phyloP scores from a whole-genome alignment of 495 filamentous ascomycete genomes.

The Tirmania nivea region DNA sequence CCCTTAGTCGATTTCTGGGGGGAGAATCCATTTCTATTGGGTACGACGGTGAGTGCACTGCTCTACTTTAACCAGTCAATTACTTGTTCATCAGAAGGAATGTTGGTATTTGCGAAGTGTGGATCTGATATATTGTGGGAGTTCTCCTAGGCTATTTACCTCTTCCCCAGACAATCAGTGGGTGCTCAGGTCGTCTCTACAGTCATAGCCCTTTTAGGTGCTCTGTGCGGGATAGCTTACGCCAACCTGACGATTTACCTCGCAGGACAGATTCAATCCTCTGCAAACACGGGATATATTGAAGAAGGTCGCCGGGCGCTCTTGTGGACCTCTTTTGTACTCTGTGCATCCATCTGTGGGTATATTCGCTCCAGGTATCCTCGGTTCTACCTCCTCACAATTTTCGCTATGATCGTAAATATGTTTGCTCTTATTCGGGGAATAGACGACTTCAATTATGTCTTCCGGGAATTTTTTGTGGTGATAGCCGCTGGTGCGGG shows the following conservation, averaged over 20 bases:
- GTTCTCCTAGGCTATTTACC: slow-evolving; percentile 14
- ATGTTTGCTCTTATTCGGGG: slow-evolving; percentile 18
- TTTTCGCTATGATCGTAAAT: slow-evolving; percentile 17
- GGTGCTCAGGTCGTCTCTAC: slow-evolving; percentile 15
- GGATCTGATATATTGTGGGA: too few species aligned
- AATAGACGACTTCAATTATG: slow-evolving; percentile 7
- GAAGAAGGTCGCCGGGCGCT: slow-evolving; percentile 6
- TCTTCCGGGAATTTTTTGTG: slow-evolving; percentile 14
- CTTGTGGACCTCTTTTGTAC: slow-evolving; percentile 10
- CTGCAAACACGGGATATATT: not conserved
- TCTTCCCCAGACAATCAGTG: slow-evolving; percentile 15
- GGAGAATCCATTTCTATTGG: slow-evolving; percentile 15
- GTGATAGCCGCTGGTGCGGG: slow-evolving; percentile 14
- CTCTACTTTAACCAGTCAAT: too few species aligned
- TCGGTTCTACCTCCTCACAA: slow-evolving; percentile 10
- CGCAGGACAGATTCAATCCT: slow-evolving; percentile 7
- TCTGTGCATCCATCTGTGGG: slow-evolving; percentile 8
- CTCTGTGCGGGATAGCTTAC: slow-evolving; percentile 12
- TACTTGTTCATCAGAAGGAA: too few species aligned
- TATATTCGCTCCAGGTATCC: slow-evolving; percentile 17
- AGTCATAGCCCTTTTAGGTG: slow-evolving; percentile 9
- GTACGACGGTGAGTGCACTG: slow-evolving; percentile 13
- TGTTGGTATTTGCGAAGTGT: too few species aligned
- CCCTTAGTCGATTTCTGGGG: slow-evolving; percentile 3
- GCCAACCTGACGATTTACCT: slow-evolving; percentile 14